Percentiles rank a stretch among this genome's conserved stretches.
These are phyloP conservation scores for Leptomonas seymouri DNA, from an alignment of 208 protist genomes.

Conservation along the genomic window DNA sequence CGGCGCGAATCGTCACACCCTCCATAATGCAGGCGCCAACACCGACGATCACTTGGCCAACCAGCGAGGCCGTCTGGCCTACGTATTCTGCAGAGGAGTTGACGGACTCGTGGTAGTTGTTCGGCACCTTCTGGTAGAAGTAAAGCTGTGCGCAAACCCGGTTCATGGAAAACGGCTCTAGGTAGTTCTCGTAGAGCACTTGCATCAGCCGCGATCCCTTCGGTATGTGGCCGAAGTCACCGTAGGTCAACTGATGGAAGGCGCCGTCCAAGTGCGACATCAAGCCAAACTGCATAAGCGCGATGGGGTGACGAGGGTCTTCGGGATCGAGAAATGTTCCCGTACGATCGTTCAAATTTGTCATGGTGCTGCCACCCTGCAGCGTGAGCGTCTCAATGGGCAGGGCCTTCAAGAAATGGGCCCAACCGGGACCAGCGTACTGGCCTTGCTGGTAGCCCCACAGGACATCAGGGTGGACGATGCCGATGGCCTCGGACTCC, in stretches of 20 bases:
- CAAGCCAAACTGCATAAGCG: conserved; percentile 64
- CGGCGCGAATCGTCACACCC: conserved; percentile 81
- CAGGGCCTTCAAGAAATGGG: conserved; percentile 67
- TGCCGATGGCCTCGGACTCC: conserved; percentile 65
- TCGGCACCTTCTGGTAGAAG: conserved; percentile 86
- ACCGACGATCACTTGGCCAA: conserved; percentile 82
- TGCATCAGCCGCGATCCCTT: conserved; percentile 82
- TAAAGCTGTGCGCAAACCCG: conserved; percentile 87
- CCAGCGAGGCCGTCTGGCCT: conserved; percentile 77
- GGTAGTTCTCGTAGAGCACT: conserved; percentile 89
- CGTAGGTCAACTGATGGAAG: conserved; percentile 68
- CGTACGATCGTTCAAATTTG: conserved; percentile 81
- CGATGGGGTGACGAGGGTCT: conserved; percentile 81
- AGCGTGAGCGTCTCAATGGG: conserved; percentile 76
- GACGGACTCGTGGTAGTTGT: conserved; percentile 87
- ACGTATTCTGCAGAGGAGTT: conserved; percentile 84
- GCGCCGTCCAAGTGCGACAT: conserved; percentile 67
- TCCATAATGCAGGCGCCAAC: conserved; percentile 85
- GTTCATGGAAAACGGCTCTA: conserved; percentile 90
- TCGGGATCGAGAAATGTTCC: conserved; percentile 83
- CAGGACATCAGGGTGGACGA: conserved; percentile 80
- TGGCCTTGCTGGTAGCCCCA: conserved; percentile 83
- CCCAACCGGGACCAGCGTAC: conserved; percentile 86
- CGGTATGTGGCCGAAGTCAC: conserved; percentile 61
- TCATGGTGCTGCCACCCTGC: conserved; percentile 72